A percentile compares a stretch with the other conserved stretches of the same genome.
Conservation (phyloP, 768 basidiomycete genomes). For the Leucocoprinus leucothites region DNA sequence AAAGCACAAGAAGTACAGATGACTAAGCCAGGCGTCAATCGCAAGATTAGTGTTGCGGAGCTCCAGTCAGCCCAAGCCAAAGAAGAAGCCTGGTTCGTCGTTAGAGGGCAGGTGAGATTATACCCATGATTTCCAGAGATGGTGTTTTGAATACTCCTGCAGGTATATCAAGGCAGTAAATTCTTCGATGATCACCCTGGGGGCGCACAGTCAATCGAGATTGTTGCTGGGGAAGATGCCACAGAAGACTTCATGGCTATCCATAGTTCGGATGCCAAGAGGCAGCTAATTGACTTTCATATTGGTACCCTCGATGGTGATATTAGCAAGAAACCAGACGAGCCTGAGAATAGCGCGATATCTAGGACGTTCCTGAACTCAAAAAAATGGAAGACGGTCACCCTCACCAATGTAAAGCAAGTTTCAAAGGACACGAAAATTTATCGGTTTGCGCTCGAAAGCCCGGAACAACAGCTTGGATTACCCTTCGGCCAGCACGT, state of each 20-base stretch:
- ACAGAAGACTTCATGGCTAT: conserved; percentile 66
- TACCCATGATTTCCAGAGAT: background rate
- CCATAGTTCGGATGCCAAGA: conserved; percentile 49
- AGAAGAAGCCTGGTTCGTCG: conserved; percentile 46
- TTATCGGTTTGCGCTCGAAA: conserved; percentile 47
- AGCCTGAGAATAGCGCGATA: conserved; percentile 8
- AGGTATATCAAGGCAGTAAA: conserved; percentile 49
- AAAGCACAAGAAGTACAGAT: conserved; percentile 28
- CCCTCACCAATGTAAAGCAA: conserved; percentile 30
- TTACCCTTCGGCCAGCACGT: conserved; percentile 61
- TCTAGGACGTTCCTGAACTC: conserved; percentile 33
- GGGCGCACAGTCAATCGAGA: conserved; percentile 49
- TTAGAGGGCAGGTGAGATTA: conserved; percentile 39
- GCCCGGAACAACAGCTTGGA: conserved; percentile 40
- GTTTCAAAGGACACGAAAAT: conserved; percentile 48
- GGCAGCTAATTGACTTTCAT: conserved; percentile 47
- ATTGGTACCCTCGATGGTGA: conserved; percentile 43
- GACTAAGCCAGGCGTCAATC: conserved; percentile 41
- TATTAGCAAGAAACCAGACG: background rate
- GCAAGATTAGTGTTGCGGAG: conserved; percentile 43
- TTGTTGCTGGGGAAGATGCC: conserved; percentile 56
- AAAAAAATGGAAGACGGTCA: conserved; percentile 46
- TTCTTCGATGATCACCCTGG: conserved; percentile 59
- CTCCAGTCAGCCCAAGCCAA: conserved; percentile 33
- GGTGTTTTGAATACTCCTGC: background rate